A percentile compares a stretch with the other conserved stretches of the same genome.
Evolutionary conservation across 257 asterid species (phyloP).

Genomic region (Solanum verrucosum): DNA sequence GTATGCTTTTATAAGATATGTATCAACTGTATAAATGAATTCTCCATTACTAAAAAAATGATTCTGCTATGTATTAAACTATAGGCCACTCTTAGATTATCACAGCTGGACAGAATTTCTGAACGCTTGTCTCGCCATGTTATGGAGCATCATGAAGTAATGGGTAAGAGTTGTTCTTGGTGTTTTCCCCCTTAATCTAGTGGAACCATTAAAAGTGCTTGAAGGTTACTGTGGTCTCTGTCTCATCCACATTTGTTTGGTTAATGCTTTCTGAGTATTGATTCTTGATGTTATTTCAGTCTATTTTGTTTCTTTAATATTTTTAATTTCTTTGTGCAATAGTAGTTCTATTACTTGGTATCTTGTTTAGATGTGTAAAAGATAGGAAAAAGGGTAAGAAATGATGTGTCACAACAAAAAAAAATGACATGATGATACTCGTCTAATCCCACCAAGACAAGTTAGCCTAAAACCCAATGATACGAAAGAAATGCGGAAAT

Average conservation of each 20-base stretch:
- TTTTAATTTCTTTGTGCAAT: not conserved
- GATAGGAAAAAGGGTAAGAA: not conserved
- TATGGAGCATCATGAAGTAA: constrained; percentile 97
- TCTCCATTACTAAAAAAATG: not conserved
- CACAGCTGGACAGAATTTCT: constrained; percentile 80
- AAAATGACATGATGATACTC: not conserved
- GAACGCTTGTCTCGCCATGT: constrained; percentile 92
- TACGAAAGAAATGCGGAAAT: not conserved
- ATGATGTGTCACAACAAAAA: not conserved
- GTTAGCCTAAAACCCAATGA: not conserved
- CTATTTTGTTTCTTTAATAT: not conserved
- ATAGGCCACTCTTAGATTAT: constrained; percentile 85
- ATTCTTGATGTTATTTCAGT: not conserved
- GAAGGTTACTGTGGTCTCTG: not conserved
- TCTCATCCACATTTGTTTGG: not conserved
- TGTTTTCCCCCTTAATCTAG: not conserved
- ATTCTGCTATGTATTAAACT: constrained; percentile 18
- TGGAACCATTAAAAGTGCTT: not conserved
- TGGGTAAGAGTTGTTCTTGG: constrained; percentile 61
- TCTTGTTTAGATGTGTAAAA: not conserved
- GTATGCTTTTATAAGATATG: not conserved
- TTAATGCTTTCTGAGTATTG: not conserved
- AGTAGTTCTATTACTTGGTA: not conserved
- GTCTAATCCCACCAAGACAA: not conserved
- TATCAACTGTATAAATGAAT: not conserved